Evolutionary conservation across 164 flowering plant species (phyloP).

Genomic region (Aristolochia californica): DNA sequence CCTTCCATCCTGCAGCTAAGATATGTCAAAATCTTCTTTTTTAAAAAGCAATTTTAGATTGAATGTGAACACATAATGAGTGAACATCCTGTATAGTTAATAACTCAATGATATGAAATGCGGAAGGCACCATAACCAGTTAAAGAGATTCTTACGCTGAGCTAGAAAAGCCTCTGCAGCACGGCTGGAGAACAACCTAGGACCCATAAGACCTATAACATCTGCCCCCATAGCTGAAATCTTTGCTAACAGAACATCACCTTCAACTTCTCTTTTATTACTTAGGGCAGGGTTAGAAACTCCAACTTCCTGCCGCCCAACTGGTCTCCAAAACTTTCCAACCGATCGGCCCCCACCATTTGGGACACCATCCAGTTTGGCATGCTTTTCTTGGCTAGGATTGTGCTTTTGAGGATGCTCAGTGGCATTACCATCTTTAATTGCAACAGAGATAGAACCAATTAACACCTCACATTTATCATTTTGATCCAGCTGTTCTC

Average conservation of each 20-base stretch:
- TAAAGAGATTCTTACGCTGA: constrained; percentile 37
- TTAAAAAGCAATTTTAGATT: too few species aligned
- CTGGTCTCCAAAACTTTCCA: constrained; percentile 54
- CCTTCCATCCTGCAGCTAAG: constrained; percentile 68
- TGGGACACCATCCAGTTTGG: constrained; percentile 23
- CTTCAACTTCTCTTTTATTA: constrained; percentile 18
- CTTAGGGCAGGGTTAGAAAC: constrained; percentile 14
- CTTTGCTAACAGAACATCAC: constrained; percentile 2
- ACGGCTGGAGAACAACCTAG: constrained; percentile 21
- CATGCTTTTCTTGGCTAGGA: constrained; percentile 19
- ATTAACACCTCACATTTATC: constrained; percentile 48
- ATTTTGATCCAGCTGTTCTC: constrained; percentile 16
- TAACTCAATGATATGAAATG: not conserved
- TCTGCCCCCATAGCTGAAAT: constrained; percentile 6
- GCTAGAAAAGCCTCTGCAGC: constrained; percentile 58
- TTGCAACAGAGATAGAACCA: constrained; percentile 64
- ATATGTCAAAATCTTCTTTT: not conserved
- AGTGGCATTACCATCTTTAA: constrained; percentile 20
- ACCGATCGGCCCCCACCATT: constrained; percentile 17
- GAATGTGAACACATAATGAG: too few species aligned
- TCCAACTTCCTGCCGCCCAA: constrained; percentile 33
- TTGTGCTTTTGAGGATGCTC: constrained; percentile 17
- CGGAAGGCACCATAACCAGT: not conserved
- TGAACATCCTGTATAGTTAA: too few species aligned
- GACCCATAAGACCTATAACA: constrained; percentile 10